Base-by-base conservation (phyloP, 495 filamentous ascomycete species). In the Pseudomonodictys pantanalensis region DNA sequence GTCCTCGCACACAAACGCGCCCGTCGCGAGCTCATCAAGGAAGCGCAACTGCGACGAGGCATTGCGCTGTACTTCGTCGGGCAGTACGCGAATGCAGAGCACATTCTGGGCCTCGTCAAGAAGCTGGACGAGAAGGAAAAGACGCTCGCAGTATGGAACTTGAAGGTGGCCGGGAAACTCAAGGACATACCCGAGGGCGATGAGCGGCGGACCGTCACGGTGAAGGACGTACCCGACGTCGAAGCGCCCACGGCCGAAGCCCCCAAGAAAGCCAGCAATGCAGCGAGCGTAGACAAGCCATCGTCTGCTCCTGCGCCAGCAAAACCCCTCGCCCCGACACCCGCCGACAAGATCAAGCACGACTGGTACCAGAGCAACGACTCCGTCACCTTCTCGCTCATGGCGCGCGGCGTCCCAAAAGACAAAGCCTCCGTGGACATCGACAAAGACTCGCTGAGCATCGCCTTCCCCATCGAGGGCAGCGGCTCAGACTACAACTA, bases 321-420 rank as follows among this genome's bases (percentile, higher is more conserved):
- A 3, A 69, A 52, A 39, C 52, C 52, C 11, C 69, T 68, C 11
- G 72, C 71, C 3, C 76, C 75, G 41, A 84, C 83, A 18, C 77
- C 81, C 0, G 73, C 76, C 11, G 74, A 77, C 66, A 89, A 89
- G 70, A 83, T 91, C 57, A 79, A 87, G 10, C 81, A 91, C 64
- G 89, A 92, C 51, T 91, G 87, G 86, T 91, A 89, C 73, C 89
- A 92, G 66, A 88, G 83, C 2, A 65, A 68, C 6, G 79, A 83
- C 2, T 79, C 75, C 15, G 83, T 91, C 25, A 81, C 84, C 15
- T 79, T 91, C 53, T 84, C 84, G 0, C 75, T 92, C 8, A 83
- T 89, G 50, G 86, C 83, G 2, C 91, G 90, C 69, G 85, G 85
- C 11, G 78, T 91, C 0, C 78, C 82, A 3, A 85, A 86, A 64